Conservation (phyloP, 768 basidiomycete species). For the Termitomyces sp. region DNA sequence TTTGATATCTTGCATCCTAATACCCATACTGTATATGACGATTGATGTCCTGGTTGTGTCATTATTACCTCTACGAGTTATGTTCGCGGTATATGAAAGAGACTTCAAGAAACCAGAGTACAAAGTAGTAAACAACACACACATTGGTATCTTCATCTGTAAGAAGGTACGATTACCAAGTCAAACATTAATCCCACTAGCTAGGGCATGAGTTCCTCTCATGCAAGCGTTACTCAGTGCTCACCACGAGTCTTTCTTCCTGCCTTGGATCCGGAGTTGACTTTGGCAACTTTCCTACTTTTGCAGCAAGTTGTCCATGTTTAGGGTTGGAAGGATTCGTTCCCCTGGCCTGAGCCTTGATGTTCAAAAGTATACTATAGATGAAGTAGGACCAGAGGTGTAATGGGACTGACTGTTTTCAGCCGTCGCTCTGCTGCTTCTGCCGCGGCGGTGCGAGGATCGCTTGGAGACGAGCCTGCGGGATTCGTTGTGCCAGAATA, state of each 20-base stretch:
- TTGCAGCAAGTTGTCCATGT: constrained; percentile 38
- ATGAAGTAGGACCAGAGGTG: constrained; percentile 9
- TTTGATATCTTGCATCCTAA: constrained; percentile 15
- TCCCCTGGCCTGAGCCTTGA: constrained; percentile 39
- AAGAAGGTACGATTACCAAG: not conserved
- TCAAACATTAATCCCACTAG: constrained; percentile 16
- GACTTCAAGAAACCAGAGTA: not conserved
- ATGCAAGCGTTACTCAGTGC: constrained; percentile 9
- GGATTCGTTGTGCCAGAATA: constrained; percentile 24
- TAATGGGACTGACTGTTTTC: constrained; percentile 41
- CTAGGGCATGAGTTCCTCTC: constrained; percentile 7
- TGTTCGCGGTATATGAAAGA: not conserved
- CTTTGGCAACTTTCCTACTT: constrained; percentile 35
- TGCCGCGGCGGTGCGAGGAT: constrained; percentile 52
- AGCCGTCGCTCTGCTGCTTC: constrained; percentile 58
- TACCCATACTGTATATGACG: constrained; percentile 15
- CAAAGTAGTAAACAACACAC: not conserved
- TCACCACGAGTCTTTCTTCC: constrained; percentile 24
- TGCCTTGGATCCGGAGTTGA: constrained; percentile 25
- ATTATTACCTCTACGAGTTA: not conserved
- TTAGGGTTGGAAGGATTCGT: constrained; percentile 40
- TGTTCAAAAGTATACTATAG: constrained; percentile 10
- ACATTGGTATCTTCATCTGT: not conserved
- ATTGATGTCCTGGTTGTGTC: constrained; percentile 3
- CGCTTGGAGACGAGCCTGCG: constrained; percentile 21